Percentiles rank a stretch among this genome's conserved stretches.
Conservation (phyloP, 73 alveolate species). For the Stentor coeruleus region DNA sequence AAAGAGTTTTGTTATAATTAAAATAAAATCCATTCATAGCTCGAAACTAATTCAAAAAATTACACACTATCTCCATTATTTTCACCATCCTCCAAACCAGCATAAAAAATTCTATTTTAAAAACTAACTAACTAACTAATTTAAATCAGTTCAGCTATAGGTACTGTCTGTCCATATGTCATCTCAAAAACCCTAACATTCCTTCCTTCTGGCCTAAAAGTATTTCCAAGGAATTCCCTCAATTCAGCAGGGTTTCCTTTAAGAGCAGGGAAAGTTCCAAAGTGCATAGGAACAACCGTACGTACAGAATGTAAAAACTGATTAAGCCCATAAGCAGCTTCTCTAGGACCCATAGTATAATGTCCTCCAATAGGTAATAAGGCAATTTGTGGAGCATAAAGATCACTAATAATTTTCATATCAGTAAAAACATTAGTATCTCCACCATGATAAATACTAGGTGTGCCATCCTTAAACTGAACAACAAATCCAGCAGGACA, state of each 20-base stretch:
- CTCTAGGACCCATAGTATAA: conserved; percentile 72
- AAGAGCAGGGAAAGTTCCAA: conserved; percentile 57
- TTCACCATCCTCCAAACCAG: too few species aligned
- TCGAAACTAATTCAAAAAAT: too few species aligned
- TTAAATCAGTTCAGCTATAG: neutral
- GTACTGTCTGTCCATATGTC: neutral
- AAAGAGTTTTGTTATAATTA: too few species aligned
- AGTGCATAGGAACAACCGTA: conserved; percentile 61
- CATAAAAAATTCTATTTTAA: neutral
- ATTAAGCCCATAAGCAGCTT: conserved; percentile 57
- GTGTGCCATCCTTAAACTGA: conserved; percentile 29
- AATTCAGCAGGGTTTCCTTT: conserved; percentile 54
- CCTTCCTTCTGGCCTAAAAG: neutral
- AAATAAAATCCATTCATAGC: too few species aligned
- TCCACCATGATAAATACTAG: conserved; percentile 56
- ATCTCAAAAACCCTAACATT: neutral
- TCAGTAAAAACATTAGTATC: conserved; percentile 57
- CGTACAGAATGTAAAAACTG: conserved; percentile 30
- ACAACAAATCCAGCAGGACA: conserved; percentile 49
- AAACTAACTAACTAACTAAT: neutral
- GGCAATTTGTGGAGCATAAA: conserved; percentile 40
- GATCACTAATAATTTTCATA: conserved; percentile 44
- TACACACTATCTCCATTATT: too few species aligned
- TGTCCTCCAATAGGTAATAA: conserved; percentile 60
- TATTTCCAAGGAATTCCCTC: conserved; percentile 27